Percentiles rank a stretch among this genome's conserved stretches.
These are phyloP conservation scores for Termitomyces sp. DNA, from an alignment of 768 basidiomycete species.

Conservation along the genomic window DNA sequence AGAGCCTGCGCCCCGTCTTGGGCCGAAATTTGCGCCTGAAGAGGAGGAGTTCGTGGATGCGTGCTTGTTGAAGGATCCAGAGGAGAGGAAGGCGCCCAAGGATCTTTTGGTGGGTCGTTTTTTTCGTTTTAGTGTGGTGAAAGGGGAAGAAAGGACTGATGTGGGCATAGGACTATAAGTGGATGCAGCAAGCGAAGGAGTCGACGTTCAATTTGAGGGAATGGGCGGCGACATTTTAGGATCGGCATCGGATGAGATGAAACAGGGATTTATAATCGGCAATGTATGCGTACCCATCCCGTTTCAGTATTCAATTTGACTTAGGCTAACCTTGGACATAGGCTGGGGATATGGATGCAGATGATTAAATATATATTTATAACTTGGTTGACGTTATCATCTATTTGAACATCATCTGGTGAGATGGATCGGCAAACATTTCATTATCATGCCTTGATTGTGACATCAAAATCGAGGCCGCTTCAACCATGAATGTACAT, in stretches of 20 bases:
- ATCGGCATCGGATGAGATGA: not conserved
- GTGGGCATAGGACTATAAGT: conserved; percentile 20
- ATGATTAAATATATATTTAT: not conserved
- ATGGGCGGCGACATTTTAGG: conserved; percentile 71
- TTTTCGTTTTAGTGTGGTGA: not conserved
- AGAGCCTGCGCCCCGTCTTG: conserved; percentile 89
- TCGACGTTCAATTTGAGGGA: conserved; percentile 68
- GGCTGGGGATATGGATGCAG: not conserved
- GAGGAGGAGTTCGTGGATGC: conserved; percentile 85
- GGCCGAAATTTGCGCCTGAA: conserved; percentile 60
- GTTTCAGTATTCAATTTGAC: not conserved
- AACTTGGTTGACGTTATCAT: not conserved
- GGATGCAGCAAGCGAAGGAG: conserved; percentile 60
- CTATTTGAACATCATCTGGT: not conserved
- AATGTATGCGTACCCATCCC: not conserved
- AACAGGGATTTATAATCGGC: not conserved
- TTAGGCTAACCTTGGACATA: not conserved
- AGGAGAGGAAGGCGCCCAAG: conserved; percentile 75
- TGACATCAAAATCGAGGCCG: no score
- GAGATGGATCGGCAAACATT: not conserved
- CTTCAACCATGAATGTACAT: no score
- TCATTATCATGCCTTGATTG: not conserved
- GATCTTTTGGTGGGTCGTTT: conserved; percentile 62
- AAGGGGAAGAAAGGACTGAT: not conserved
- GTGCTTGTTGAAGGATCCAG: conserved; percentile 88